phyloP scores from a whole-genome alignment of 495 filamentous ascomycete genomes.

The Podospora conica region DNA sequence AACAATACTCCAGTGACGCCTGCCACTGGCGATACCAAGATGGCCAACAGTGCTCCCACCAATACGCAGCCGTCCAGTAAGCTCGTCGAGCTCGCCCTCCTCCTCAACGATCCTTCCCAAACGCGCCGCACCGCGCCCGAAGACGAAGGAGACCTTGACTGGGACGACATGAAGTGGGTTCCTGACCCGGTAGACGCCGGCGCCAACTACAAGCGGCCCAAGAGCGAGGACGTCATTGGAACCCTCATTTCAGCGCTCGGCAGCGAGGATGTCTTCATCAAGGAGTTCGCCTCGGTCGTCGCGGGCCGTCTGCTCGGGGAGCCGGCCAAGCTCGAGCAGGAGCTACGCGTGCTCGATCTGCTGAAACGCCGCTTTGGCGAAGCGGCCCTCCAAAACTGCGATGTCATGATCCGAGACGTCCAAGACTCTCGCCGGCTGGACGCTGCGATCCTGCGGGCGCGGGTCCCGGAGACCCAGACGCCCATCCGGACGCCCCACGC shows the following conservation, averaged over 20 bases:
- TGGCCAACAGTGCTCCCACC: neutral
- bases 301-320: conserved; percentile 72
- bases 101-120: conserved; percentile 59
- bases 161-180: conserved; percentile 84
- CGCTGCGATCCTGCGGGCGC: conserved; percentile 39
- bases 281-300: conserved; percentile 81
- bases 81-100: conserved; percentile 67
- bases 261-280: conserved; percentile 81
- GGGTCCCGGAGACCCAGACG: neutral
- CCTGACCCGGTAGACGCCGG: conserved; percentile 91
- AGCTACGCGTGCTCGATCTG: conserved; percentile 70
- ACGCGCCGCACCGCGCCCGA: conserved; percentile 40
- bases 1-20: conserved; percentile 3
- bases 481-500: conserved; percentile 1
- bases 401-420: conserved; percentile 97
- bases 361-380: conserved; percentile 88
- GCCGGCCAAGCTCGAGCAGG: conserved; percentile 65
- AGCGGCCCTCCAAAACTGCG: conserved; percentile 74
- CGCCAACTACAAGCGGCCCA: conserved; percentile 83
- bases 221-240: conserved; percentile 84
- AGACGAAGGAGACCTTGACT: conserved; percentile 67
- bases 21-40: neutral
- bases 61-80: conserved; percentile 21
- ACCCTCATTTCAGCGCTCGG: conserved; percentile 84
- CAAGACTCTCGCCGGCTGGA: conserved; percentile 74